Base-by-base conservation (phyloP, 73 alveolate genomes). In the Blepharisma stoltei region DNA sequence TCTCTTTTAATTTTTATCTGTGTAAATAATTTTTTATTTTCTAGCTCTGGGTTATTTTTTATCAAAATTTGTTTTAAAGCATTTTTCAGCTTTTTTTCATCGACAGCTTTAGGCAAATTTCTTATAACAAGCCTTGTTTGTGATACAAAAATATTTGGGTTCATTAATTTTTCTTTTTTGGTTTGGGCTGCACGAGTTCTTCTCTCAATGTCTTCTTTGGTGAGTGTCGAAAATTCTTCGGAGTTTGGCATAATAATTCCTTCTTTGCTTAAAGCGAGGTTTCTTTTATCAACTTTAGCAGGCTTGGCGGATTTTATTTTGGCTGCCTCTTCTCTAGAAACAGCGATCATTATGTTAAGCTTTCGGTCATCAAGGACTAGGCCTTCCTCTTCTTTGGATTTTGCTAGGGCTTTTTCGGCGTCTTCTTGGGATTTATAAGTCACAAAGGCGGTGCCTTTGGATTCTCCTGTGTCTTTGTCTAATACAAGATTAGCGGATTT, bases 401-500 rank as follows among this genome's bases (percentile, higher is more conserved):
- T 46, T 18, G 0, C 37, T 18, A 69, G 37, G 5, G 27, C 79
- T 69, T 69, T 69, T 9, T 69, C 79, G 0, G 41, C 65, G 43
- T n/a, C 65, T 44, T 69, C 65, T 38, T 11, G 43, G 0, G 23
- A 14, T 46, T 69, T 69, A 69, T 14, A 69, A 25, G 32, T 14
- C 14, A 69, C 60, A 69, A 69, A 69, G 14, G 75, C 79, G 2
- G 75, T 44, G 20, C 79, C 79, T 38, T 44, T 25, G 11, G 55
- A 44, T 44, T 44, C 65, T 11, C 79, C 79, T n/a, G 79, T 69
- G 14, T 69, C 79, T 69, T 5, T 69, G 27, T 69, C 45, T 20
- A 23, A 0, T 9, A 25, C 69, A 43, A 69, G 20, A 18, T 69
- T 44, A 14, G 43, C 65, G 45, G 11, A 69, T 3, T 69, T 69